These are phyloP conservation scores for Kazachstania taianensis DNA, from an alignment of 805 yeast genomes.

Conservation along the genomic window DNA sequence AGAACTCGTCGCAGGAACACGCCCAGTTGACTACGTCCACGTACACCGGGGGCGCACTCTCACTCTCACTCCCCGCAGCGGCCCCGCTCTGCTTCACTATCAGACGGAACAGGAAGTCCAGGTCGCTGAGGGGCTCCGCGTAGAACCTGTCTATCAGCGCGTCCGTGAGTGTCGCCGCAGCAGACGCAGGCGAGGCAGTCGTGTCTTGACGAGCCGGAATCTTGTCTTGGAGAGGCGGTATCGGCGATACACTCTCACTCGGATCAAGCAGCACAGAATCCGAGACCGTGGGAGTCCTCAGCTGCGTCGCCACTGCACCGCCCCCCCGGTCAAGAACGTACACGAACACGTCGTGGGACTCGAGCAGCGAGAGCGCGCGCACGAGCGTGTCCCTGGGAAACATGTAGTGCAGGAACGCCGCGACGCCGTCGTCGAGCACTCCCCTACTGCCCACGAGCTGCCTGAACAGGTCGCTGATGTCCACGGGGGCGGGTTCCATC, in stretches of 20 bases:
- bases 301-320: background rate
- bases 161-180: background rate
- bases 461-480: slow-evolving; percentile 6
- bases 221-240: no score
- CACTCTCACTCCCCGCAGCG: no score
- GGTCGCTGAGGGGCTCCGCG: slow-evolving; percentile 6
- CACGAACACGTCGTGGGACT: slow-evolving; percentile 27
- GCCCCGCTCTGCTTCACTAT: slow-evolving; percentile 21
- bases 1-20: slow-evolving; percentile 28
- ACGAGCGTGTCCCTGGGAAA: slow-evolving; percentile 27
- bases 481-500: background rate
- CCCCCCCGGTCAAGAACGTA: slow-evolving; percentile 14
- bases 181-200: no score
- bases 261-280: slow-evolving; percentile 1
- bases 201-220: no score
- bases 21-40: slow-evolving; percentile 26
- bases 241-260: background rate
- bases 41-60: slow-evolving; percentile 15
- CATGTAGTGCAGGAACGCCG: slow-evolving; percentile 25
- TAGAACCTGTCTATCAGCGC: slow-evolving; percentile 6
- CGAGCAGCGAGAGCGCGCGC: slow-evolving; percentile 27
- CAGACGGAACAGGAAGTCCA: slow-evolving; percentile 12
- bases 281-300: background rate
- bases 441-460: slow-evolving; percentile 9
- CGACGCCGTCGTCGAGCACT: slow-evolving; percentile 22